phyloP scores from a whole-genome alignment of 805 yeast genomes.

The Nakazawaea pomicola region DNA sequence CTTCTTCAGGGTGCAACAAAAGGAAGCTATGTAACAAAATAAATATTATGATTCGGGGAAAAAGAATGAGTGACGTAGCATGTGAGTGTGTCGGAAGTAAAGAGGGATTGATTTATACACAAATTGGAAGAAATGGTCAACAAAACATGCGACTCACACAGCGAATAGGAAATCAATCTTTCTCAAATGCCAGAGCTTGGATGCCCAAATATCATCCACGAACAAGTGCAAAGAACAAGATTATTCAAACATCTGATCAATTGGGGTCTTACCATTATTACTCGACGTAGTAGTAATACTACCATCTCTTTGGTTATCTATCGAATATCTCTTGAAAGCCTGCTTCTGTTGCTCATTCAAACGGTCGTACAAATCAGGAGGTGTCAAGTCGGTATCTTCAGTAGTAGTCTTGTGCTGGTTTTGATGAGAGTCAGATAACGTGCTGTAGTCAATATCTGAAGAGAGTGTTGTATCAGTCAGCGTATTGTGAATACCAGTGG shows the following conservation, averaged over 20 bases:
- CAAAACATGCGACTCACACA: too few species aligned
- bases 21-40: too few species aligned
- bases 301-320: slow-evolving; percentile 1
- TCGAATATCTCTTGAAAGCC: slow-evolving; percentile 10
- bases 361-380: slow-evolving; percentile 11
- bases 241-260: slow-evolving; percentile 5
- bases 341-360: slow-evolving; percentile 9
- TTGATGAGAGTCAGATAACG: slow-evolving; percentile 7
- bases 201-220: not conserved
- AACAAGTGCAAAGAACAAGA: not conserved
- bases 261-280: not conserved
- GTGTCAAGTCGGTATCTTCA: slow-evolving; percentile 8
- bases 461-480: slow-evolving; percentile 8
- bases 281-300: not conserved
- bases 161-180: too few species aligned
- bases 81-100: too few species aligned
- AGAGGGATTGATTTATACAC: too few species aligned
- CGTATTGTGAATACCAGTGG: too few species aligned
- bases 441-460: slow-evolving; percentile 9
- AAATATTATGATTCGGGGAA: too few species aligned
- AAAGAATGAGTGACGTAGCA: too few species aligned
- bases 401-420: slow-evolving; percentile 3
- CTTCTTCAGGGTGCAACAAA: too few species aligned
- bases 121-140: too few species aligned
- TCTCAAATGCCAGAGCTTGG: too few species aligned